Base-by-base conservation (phyloP, 2,329 filamentous ascomycete species). In the Calonectria pauciramosa region DNA sequence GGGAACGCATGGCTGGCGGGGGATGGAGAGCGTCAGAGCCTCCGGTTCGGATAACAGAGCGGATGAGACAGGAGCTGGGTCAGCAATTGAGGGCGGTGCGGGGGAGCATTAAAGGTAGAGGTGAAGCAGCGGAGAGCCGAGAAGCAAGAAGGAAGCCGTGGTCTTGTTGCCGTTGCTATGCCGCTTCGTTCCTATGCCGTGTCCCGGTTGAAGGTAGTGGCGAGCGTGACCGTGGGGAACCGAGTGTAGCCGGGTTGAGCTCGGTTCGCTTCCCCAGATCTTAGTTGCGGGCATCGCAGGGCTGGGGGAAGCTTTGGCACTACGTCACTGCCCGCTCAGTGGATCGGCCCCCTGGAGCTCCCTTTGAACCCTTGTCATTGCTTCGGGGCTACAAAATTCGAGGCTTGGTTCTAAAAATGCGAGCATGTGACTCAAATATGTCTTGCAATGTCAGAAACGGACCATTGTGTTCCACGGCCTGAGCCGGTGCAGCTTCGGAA, bases 1-100 rank as follows among this genome's bases (percentile, higher is more conserved):
- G 85, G 77, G 90, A 90, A 80, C 90, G 89, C 90, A 92, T 92
- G 32, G 78, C 85, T 82, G 73, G 68, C 51, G 63, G 68, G 36
- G 68, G 38, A 52, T 64, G 36, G 64, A 54, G 56, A 59, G 69
- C 52, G 63, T 65, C 38, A 32, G 60, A 65, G 38, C 60, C 30
- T 49, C 26, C 18, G 20, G 38, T 13, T 47, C 0, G 30, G 38
- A 41, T 41, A 28, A 26, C 23, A 63, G 13, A 41, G 16, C 18
- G 32, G 56, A 28, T 41, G 34, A 16, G 26, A 20, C 20, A 28
- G 28, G 23, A 28, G 36, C 56, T 6, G 34, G 34, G 23, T 41
- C 56, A 41, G 34, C 60, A 49, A 69, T 51, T 26, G 30, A 13
- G 5, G 56, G 56, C 23, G 23, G 52, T 13, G 56, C 34, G 56